Base-by-base conservation (phyloP, 1,284 basidiomycete species). In the Naganishia sp. region DNA sequence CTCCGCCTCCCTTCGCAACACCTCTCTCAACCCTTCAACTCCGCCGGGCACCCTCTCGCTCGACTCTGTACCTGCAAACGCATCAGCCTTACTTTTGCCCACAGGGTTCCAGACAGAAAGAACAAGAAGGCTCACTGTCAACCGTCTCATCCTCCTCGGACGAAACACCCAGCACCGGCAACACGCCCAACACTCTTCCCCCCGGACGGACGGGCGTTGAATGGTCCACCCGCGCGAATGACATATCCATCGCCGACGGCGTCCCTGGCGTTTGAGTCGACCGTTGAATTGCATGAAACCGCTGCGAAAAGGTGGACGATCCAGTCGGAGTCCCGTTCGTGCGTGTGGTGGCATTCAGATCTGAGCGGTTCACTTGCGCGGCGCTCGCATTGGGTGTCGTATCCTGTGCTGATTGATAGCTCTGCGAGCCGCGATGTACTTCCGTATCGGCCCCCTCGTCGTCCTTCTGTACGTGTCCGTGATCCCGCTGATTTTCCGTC, bases 61-160 rank as follows among this genome's bases (percentile, higher is more conserved):
- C 25, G 56, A 59, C 7, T 36, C 56, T 48, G 56, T 59, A 48
- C 56, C 56, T 59, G 3, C 49, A 10, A 28, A 9, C 15, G 23
- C 9, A 23, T 11, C 1, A 31, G 18, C 6, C 28, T 15, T 28
- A 11, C 11, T 28, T 15, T 10, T 6, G 16, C n/a, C 9, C 16
- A 23, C 9, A 57, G 4, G 10, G 53, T 15, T n/a, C 5, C 21
- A 6, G 4, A 13, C 1, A 31, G 28, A 21, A 21, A 6, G 6
- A 48, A 28, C 28, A 5, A 28, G 28, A 5, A 28, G 28, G 5
- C 56, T 59, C 18, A 59, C 56, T 59, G 21, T 59, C 44, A 6
- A 59, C 45, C 44, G 56, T 59, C 28, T 59, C 56, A 42, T 59
- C 56, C 31, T 59, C 56, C 10, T 42, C 36, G 28, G 56, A 59